phyloP scores from a whole-genome alignment of 2,329 filamentous ascomycete species.

The Graphilbum sp. region DNA sequence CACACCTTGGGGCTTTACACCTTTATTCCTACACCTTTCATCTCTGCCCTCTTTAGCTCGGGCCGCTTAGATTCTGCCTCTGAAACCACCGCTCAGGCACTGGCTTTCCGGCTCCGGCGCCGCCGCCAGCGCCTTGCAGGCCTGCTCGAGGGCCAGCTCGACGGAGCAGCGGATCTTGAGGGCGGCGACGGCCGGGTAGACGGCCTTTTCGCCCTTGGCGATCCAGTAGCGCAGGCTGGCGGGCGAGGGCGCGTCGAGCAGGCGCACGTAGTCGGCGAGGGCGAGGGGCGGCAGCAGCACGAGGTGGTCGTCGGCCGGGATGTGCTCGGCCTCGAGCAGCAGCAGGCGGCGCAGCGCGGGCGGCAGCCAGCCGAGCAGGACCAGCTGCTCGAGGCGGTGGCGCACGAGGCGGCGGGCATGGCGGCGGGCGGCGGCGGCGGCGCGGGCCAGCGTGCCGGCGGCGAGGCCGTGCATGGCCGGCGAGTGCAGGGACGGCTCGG shows the following conservation, averaged over 20 bases:
- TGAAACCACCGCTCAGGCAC: too few species aligned
- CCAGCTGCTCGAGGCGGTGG: conserved; percentile 65
- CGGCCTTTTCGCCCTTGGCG: conserved; percentile 63
- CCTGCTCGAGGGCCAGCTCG: conserved; percentile 73
- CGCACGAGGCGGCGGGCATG: conserved; percentile 26
- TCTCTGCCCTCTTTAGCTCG: too few species aligned
- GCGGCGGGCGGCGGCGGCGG: conserved; percentile 16
- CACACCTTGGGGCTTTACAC: too few species aligned
- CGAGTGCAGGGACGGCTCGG: conserved; percentile 66
- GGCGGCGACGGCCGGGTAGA: conserved; percentile 79
- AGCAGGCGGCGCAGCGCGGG: conserved; percentile 55
- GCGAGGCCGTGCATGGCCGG: conserved; percentile 34
- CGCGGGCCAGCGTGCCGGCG: conserved; percentile 38
- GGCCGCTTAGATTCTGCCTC: too few species aligned
- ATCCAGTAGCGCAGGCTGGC: conserved; percentile 76
- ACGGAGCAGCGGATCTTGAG: conserved; percentile 69
- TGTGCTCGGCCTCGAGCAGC: conserved; percentile 72
- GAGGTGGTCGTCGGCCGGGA: conserved; percentile 49
- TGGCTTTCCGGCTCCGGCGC: conserved; percentile 29
- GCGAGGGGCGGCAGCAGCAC: conserved; percentile 71
- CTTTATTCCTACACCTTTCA: too few species aligned
- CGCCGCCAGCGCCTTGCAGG: conserved; percentile 43
- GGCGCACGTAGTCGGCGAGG: conserved; percentile 52
- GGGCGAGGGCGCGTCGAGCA: conserved; percentile 70
- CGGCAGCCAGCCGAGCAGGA: conserved; percentile 59